Conservation (phyloP, 805 yeast species). For the Grigorovia jiainica region DNA sequence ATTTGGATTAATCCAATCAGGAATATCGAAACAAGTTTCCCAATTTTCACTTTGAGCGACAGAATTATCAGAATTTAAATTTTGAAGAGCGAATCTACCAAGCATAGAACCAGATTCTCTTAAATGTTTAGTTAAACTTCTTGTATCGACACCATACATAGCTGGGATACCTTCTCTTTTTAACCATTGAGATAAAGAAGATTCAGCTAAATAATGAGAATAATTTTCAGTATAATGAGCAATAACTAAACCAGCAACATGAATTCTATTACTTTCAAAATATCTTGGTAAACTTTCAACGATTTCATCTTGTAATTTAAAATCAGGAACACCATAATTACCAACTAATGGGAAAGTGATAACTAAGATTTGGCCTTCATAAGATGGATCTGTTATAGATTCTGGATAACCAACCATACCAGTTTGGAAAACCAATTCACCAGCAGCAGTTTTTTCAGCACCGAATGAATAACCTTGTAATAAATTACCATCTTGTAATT, state of each 20-base stretch:
- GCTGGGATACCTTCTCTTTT: constrained; percentile 90
- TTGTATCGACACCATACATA: constrained; percentile 94
- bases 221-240: constrained; percentile 95
- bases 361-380: constrained; percentile 93
- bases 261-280: constrained; percentile 88
- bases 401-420: constrained; percentile 99
- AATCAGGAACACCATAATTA: constrained; percentile 97
- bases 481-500: constrained; percentile 75
- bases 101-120: constrained; percentile 89
- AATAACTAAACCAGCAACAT: constrained; percentile 92
- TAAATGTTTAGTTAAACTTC: constrained; percentile 86
- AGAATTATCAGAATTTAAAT: constrained; percentile 26
- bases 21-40: constrained; percentile 55
- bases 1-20: constrained; percentile 93
- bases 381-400: constrained; percentile 95
- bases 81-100: constrained; percentile 73
- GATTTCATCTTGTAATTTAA: constrained; percentile 62
- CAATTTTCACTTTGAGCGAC: constrained; percentile 37
- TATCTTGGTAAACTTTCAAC: constrained; percentile 74
- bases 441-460: constrained; percentile 80
- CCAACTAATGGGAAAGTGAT: constrained; percentile 96
- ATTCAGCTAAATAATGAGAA: constrained; percentile 87
- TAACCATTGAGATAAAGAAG: constrained; percentile 90
- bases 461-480: constrained; percentile 97
- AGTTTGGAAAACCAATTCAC: constrained; percentile 98